Base-by-base conservation (phyloP, 2,329 filamentous ascomycete genomes). In the Xylariales sp. region DNA sequence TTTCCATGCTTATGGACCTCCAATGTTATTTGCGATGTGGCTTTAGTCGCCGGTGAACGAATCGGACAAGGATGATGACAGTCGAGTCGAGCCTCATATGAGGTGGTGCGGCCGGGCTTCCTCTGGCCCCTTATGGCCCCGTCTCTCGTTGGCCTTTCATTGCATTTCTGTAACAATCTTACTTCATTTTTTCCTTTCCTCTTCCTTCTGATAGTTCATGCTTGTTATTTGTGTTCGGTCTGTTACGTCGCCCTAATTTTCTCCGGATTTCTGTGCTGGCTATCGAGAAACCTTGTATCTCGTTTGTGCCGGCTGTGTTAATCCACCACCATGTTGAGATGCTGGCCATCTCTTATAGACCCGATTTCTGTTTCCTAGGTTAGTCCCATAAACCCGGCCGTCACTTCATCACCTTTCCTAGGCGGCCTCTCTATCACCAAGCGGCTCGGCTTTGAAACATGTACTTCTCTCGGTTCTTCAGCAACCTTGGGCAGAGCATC, bases 281-380 rank as follows among this genome's bases (percentile, higher is more conserved):
- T 5, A 7, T 29, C 31, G 5, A 14, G 9, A 47, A 51, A 54
- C 49, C 47, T 52, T 46, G 54, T 43, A 46, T 48, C 34, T 32
- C 31, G 44, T 50, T 49, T 48, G 47, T 40, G 47, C 47, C 44
- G 55, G 58, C 55, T 54, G 48, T 56, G 53, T 48, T 52, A 33
- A 31, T 51, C 42, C 42, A 56, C 44, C 43, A 56, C 43, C 41
- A 56, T 53, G 58, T 43, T 59, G 56, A 59, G 56, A 61, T 63
- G 58, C 54, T 54, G 55, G 59, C 31, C 57, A 39, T 58, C 53
- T 60, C 51, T 47, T 42, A 35, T 48, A 49, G 46, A 47, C 49
- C 44, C 40, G 35, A 51, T 51, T 46, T 44, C 48, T 48, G 48
- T 51, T 49, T 55, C 48, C 52, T 62, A 62, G 59, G 60, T 62